Percentiles rank a stretch among this genome's conserved stretches.
Evolutionary conservation across 306 rosid species (phyloP).

Genomic region (Cucurbita argyrosperma): DNA sequence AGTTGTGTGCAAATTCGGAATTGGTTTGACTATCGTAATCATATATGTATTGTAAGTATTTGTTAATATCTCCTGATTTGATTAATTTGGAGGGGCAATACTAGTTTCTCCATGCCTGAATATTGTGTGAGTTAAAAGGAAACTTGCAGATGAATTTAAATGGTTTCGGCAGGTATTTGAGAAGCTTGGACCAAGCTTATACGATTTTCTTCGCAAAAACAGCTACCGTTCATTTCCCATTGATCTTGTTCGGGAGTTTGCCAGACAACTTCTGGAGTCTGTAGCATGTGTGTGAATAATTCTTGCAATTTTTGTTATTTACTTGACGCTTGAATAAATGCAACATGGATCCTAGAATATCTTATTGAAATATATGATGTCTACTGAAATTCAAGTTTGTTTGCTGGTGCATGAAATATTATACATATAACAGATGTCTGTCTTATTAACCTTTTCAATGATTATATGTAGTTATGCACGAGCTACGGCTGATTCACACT

Average conservation of each 20-base stretch:
- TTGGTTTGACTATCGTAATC: constrained; percentile 94
- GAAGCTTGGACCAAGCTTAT: constrained; percentile 93
- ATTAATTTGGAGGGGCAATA: constrained; percentile 39
- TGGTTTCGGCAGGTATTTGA: constrained; percentile 85
- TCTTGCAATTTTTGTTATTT: constrained; percentile 35
- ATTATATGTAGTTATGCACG: constrained; percentile 65
- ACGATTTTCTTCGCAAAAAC: constrained; percentile 86
- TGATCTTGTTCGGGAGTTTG: constrained; percentile 99
- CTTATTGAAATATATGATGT: background rate
- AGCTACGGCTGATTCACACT: constrained; percentile 59
- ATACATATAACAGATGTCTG: background rate
- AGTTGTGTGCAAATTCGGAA: constrained; percentile 93
- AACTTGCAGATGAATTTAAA: constrained; percentile 76
- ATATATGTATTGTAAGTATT: constrained; percentile 84
- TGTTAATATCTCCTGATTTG: constrained; percentile 41
- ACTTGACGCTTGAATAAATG: background rate
- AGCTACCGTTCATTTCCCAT: constrained; percentile 88
- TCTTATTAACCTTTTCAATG: constrained; percentile 6
- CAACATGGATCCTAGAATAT: background rate
- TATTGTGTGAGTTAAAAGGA: constrained; percentile 52
- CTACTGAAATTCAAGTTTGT: background rate
- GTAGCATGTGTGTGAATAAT: constrained; percentile 94
- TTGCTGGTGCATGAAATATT: background rate
- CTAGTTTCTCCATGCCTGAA: constrained; percentile 45
- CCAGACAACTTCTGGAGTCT: constrained; percentile 99